These are phyloP conservation scores for Colletotrichum sp. DNA, from an alignment of 2,329 filamentous ascomycete species.

Conservation along the genomic window DNA sequence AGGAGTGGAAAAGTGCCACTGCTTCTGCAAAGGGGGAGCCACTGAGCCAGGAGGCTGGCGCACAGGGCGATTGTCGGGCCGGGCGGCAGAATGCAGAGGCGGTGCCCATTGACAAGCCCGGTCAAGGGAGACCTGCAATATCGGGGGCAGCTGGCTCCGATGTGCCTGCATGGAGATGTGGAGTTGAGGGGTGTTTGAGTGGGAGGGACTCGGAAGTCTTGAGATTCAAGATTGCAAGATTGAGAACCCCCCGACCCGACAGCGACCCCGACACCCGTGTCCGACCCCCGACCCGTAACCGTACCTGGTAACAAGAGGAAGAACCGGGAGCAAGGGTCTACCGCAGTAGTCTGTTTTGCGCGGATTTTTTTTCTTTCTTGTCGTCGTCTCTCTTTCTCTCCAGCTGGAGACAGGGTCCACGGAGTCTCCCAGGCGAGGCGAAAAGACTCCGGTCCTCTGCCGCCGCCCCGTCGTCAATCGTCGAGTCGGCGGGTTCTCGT, in stretches of 20 bases:
- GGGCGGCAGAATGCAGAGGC: neutral
- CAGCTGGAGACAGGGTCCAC: neutral
- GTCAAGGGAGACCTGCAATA: slow-evolving; percentile 13
- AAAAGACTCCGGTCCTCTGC: neutral
- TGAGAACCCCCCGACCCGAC: neutral
- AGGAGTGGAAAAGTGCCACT: neutral
- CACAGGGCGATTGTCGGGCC: slow-evolving; percentile 6
- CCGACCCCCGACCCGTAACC: neutral
- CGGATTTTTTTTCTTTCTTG: neutral
- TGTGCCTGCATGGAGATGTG: slow-evolving; percentile 13
- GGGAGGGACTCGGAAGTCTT: neutral
- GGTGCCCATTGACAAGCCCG: neutral
- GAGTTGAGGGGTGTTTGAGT: neutral
- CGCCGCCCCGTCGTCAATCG: neutral
- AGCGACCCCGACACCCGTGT: neutral
- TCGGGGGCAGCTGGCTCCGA: slow-evolving; percentile 14
- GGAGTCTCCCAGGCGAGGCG: neutral
- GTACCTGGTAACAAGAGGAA: slow-evolving; percentile 2
- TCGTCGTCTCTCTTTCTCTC: neutral
- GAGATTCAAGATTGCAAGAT: neutral
- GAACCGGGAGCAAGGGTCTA: slow-evolving; percentile 9
- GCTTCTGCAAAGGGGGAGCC: neutral
- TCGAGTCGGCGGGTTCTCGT: neutral
- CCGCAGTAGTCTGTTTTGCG: neutral
- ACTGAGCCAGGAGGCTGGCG: neutral